Evolutionary conservation across 257 asterid genomes (phyloP), one percentile per base, ranked within the genome.

Genomic region (Linaria vulgaris): DNA sequence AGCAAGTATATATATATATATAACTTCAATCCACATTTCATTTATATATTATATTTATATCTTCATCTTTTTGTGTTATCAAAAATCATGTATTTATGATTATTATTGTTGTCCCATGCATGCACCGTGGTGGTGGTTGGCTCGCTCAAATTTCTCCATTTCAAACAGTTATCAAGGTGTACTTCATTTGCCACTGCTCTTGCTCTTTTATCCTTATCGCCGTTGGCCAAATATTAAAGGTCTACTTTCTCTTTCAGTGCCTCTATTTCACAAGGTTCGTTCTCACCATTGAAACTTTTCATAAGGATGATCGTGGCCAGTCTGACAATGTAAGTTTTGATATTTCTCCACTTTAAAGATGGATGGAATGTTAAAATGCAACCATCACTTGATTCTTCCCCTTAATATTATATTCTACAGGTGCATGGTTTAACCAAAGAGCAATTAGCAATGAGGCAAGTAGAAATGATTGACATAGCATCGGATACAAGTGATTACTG

Each of bases 1-100:
- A 85, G 80, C 96, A 79, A 90, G 96, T 88, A 11, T 15, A 63
- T n/a, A n/a, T n/a, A n/a, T n/a, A n/a, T n/a, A n/a, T n/a, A n/a
- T n/a, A n/a, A n/a, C n/a, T n/a, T n/a, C n/a, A n/a, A 50, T 46
- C 23, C 59, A 22, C 27, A 31, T 41, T 57, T 51, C 21, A 5
- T 24, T 12, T 47, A 73, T 45, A 15, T 48, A 12, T 61, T 57
- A 46, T 23, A 50, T 2, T 8, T 4, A 7, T 31, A 38, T 73
- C 4, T 0, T 2, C 24, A 23, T 6, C 48, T 38, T 49, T 30
- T 55, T 31, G 34, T 61, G 16, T 57, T 68, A 21, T 56, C 69
- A 55, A 3, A 72, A 16, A 37, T 58, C 31, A 44, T 27, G 15
- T 45, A 27, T 47, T 73, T 49, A 58, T 63, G 50, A 53, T 48